Conservation (phyloP, 2,329 filamentous ascomycete species). For the Salinomyces thailandicus region DNA sequence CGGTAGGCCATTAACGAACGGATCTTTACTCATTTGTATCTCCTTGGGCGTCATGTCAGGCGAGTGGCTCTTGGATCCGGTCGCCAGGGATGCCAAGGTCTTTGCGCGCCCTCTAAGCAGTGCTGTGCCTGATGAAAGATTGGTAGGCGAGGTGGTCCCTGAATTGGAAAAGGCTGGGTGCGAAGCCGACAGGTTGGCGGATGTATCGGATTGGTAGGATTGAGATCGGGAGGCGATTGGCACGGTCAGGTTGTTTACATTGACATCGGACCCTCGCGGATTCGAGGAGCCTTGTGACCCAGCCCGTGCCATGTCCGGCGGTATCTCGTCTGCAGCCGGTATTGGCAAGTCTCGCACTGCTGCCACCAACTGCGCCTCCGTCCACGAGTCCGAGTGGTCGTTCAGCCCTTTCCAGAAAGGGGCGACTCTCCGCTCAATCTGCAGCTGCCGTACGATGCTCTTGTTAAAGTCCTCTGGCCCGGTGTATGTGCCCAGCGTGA, state of each 20-base stretch:
- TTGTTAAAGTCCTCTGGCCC: slow-evolving; percentile 92
- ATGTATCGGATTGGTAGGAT: slow-evolving; percentile 66
- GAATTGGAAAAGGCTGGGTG: slow-evolving; percentile 51
- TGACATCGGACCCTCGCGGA: slow-evolving; percentile 46
- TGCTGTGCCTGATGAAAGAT: slow-evolving; percentile 36
- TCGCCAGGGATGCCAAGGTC: slow-evolving; percentile 73
- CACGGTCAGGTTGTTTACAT: slow-evolving; percentile 63
- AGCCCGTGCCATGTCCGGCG: slow-evolving; percentile 52
- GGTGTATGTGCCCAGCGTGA: slow-evolving; percentile 88
- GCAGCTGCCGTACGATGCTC: slow-evolving; percentile 72
- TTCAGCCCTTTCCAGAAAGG: slow-evolving; percentile 93
- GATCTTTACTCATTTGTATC: slow-evolving; percentile 67
- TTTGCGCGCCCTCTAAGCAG: slow-evolving; percentile 77
- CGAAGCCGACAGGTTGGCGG: slow-evolving; percentile 47
- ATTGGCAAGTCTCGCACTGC: slow-evolving; percentile 75
- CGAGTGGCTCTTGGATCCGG: slow-evolving; percentile 54
- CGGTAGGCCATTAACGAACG: slow-evolving; percentile 86
- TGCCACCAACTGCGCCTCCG: slow-evolving; percentile 88
- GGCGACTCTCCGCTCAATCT: slow-evolving; percentile 88
- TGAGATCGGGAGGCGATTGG: slow-evolving; percentile 68
- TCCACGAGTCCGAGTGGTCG: slow-evolving; percentile 81
- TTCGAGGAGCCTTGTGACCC: slow-evolving; percentile 24
- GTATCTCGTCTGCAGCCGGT: slow-evolving; percentile 72
- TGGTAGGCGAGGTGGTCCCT: slow-evolving; percentile 33
- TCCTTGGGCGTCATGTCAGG: slow-evolving; percentile 67